Evolutionary conservation across 2,329 filamentous ascomycete genomes (phyloP).

Genomic region (Botrytis byssoidea): DNA sequence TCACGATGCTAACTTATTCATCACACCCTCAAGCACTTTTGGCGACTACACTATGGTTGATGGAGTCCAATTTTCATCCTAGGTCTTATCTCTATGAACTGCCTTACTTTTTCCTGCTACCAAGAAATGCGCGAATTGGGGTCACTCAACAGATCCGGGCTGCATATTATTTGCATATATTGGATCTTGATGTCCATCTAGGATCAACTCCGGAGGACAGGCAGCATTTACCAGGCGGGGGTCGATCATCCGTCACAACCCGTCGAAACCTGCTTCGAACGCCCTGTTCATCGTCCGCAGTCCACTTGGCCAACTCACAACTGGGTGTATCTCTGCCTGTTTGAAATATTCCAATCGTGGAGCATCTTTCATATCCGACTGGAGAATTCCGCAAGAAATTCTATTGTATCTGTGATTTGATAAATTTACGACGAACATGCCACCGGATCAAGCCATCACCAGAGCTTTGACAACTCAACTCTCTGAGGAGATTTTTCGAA

Average conservation of each 20-base stretch:
- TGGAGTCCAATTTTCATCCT: neutral
- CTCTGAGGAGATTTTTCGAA: neutral
- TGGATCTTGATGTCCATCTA: slow-evolving; percentile 33
- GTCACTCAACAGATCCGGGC: slow-evolving; percentile 27
- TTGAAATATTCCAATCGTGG: neutral
- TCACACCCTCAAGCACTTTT: slow-evolving; percentile 5
- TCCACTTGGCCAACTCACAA: slow-evolving; percentile 9
- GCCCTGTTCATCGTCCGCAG: slow-evolving; percentile 8
- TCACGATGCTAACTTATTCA: slow-evolving; percentile 9
- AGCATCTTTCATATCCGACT: neutral
- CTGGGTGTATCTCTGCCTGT: slow-evolving; percentile 5
- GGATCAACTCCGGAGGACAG: slow-evolving; percentile 25
- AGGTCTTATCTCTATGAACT: slow-evolving; percentile 6
- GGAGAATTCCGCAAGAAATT: neutral
- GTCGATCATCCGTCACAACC: slow-evolving; percentile 32
- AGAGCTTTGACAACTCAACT: slow-evolving; percentile 9
- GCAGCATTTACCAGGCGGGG: slow-evolving; percentile 27
- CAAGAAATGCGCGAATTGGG: slow-evolving; percentile 18
- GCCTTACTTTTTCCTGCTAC: slow-evolving; percentile 5
- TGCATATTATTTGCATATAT: slow-evolving; percentile 34
- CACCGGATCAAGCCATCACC: slow-evolving; percentile 26
- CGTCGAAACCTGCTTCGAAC: slow-evolving; percentile 28
- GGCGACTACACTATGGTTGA: neutral
- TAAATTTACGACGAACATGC: slow-evolving; percentile 14
- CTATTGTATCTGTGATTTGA: slow-evolving; percentile 10